Evolutionary conservation across 345 rosid genomes (phyloP).

Genomic region (Viola odorata): DNA sequence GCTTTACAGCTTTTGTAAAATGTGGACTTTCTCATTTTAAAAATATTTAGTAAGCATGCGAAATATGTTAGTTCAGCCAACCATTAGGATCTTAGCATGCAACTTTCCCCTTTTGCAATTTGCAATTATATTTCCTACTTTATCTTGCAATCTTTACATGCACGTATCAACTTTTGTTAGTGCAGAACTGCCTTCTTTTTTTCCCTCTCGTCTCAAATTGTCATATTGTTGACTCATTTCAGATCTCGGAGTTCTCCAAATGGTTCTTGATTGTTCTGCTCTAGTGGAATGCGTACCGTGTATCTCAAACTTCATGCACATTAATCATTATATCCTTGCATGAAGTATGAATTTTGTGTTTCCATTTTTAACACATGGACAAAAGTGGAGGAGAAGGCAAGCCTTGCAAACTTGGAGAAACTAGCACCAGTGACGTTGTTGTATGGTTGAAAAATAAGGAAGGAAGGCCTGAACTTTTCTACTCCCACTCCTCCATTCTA

Average conservation of each 20-base stretch:
- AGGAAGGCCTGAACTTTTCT: constrained; percentile 40
- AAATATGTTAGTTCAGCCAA: neutral
- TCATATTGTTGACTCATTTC: neutral
- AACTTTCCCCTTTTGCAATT: too few relatives aligned
- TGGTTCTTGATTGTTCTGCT: constrained; percentile 4
- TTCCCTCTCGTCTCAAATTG: neutral
- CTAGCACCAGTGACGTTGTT: constrained; percentile 30
- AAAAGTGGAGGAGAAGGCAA: constrained; percentile 13
- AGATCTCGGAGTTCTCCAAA: neutral
- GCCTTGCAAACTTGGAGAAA: constrained; percentile 33
- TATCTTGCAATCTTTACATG: neutral
- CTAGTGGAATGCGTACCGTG: neutral
- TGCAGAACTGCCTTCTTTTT: neutral
- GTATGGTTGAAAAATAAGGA: constrained; percentile 29
- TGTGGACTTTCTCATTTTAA: too few relatives aligned
- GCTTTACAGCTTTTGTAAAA: too few relatives aligned
- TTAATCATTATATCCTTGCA: neutral
- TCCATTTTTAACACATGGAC: constrained; percentile 31
- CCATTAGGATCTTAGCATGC: neutral
- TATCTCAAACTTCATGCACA: neutral
- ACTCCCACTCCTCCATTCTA: constrained; percentile 33
- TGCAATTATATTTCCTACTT: too few relatives aligned
- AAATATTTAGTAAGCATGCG: neutral
- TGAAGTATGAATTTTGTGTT: constrained; percentile 32
- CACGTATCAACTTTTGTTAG: neutral